Evolutionary conservation across 345 rosid genomes (phyloP), one percentile per base, ranked within the genome.

Genomic region (Aethionema arabicum): DNA sequence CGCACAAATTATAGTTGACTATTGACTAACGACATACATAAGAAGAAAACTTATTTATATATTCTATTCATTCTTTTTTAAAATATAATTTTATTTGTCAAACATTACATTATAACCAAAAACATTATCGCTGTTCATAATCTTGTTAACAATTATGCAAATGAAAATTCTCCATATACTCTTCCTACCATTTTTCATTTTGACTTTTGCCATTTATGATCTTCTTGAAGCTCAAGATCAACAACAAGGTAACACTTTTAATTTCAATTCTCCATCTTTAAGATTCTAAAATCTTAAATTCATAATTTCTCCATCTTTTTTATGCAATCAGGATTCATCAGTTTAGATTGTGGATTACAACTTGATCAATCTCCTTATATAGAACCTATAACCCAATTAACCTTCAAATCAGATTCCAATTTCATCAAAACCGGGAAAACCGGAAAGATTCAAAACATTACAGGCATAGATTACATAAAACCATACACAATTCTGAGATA

Each of bases 401-500:
- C 46, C 31, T 72, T 41, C 72, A 39, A 3, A 47, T 60, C 76
- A 5, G 76, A 72, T 4, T 7, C 33, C 0, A 33, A 33, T 33
- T 66, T 46, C 52, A 53, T 65, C 58, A 66, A 52, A 46, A 66
- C 8, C 29, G 72, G 76, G 10, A 46, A 65, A 59, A 66, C 10
- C 12, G 46, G 62, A 13, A 66, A 21, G 58, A 52, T 72, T 16
- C 66, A 58, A 31, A 47, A 45, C 11, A 61, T 52, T 39, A 45
- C 67, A 0, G 61, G 57, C 7, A 3, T 39, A 4, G 14, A 52
- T 0, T 38, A 60, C n/a, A 46, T 66, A 40, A 65, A 60, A 42
- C 71, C 70, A 14, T 66, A 72, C 59, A 49, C 54, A 5, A 63
- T 44, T 40, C 38, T 73, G 11, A 61, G 77, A 73, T 55, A 51